Conservation (phyloP, 1,284 basidiomycete genomes). For the Rhizoctonia solani region DNA sequence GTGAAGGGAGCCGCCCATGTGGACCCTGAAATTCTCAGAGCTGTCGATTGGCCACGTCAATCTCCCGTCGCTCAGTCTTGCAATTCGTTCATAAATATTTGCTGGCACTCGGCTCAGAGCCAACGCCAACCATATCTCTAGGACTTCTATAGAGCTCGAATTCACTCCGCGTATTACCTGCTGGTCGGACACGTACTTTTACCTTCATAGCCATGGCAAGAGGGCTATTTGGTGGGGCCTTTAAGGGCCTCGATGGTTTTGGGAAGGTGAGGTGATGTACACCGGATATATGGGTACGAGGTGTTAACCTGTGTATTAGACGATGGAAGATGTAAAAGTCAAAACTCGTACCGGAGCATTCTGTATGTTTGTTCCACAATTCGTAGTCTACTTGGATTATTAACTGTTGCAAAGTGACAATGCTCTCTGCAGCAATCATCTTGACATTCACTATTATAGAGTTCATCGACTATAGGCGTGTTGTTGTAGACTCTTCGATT, state of each 20-base stretch:
- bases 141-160: neutral
- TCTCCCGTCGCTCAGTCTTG: slow-evolving; percentile 3
- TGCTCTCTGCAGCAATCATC: slow-evolving; percentile 91
- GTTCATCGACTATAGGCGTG: slow-evolving; percentile 91
- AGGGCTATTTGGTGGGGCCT: slow-evolving; percentile 64
- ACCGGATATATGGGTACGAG: slow-evolving; percentile 24
- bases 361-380: slow-evolving; percentile 61
- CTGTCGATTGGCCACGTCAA: slow-evolving; percentile 15
- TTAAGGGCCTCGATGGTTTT: slow-evolving; percentile 94
- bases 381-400: neutral
- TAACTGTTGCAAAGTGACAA: slow-evolving; percentile 67
- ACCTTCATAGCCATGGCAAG: slow-evolving; percentile 63
- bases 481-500: slow-evolving; percentile 86
- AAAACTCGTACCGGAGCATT: slow-evolving; percentile 92
- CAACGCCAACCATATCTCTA: slow-evolving; percentile 2
- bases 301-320: slow-evolving; percentile 55
- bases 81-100: slow-evolving; percentile 21
- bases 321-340: slow-evolving; percentile 97
- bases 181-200: neutral
- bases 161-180: neutral
- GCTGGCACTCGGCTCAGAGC: slow-evolving; percentile 15
- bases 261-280: slow-evolving; percentile 73
- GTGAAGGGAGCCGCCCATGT: neutral
- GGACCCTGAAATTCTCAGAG: slow-evolving; percentile 27
- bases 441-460: slow-evolving; percentile 89